Percentiles rank a stretch among this genome's conserved stretches.
Conservation (phyloP, 1,284 basidiomycete species). For the Baeospora myosura region DNA sequence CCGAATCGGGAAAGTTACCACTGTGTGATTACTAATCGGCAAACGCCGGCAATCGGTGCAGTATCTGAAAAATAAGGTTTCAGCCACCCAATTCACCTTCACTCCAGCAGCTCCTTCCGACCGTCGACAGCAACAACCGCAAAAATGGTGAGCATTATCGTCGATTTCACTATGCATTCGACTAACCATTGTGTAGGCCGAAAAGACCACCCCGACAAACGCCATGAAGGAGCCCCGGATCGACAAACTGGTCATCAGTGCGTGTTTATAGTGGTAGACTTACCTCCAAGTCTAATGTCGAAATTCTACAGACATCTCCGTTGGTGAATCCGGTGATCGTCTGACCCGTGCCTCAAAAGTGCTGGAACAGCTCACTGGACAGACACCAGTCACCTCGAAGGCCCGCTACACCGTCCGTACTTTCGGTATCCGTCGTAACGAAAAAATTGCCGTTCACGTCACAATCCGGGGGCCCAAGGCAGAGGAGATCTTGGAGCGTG, state of each 20-base stretch:
- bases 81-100: background rate
- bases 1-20: too few relatives aligned
- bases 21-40: too few relatives aligned
- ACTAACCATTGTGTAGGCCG: conserved; percentile 50
- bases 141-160: conserved; percentile 30
- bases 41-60: too few relatives aligned
- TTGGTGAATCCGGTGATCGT: conserved; percentile 99
- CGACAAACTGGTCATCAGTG: conserved; percentile 99
- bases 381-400: conserved; percentile 99
- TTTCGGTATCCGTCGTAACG: conserved; percentile 99
- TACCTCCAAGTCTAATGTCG: background rate
- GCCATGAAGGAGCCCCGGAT: conserved; percentile 95
- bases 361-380: conserved; percentile 98
- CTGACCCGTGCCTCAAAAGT: conserved; percentile 99
- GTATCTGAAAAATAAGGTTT: too few relatives aligned
- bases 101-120: background rate
- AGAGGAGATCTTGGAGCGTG: conserved; percentile 98
- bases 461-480: conserved; percentile 99
- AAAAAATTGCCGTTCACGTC: conserved; percentile 99
- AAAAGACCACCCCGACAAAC: conserved; percentile 86
- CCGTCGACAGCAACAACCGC: conserved; percentile 25
- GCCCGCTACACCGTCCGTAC: conserved; percentile 99
- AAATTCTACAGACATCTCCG: conserved; percentile 86
- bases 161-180: conserved; percentile 10
- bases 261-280: conserved; percentile 29